A percentile compares a stretch with the other conserved stretches of the same genome.
phyloP scores from a whole-genome alignment of 2,329 filamentous ascomycete genomes.

The Ophiostoma angusticollis region DNA sequence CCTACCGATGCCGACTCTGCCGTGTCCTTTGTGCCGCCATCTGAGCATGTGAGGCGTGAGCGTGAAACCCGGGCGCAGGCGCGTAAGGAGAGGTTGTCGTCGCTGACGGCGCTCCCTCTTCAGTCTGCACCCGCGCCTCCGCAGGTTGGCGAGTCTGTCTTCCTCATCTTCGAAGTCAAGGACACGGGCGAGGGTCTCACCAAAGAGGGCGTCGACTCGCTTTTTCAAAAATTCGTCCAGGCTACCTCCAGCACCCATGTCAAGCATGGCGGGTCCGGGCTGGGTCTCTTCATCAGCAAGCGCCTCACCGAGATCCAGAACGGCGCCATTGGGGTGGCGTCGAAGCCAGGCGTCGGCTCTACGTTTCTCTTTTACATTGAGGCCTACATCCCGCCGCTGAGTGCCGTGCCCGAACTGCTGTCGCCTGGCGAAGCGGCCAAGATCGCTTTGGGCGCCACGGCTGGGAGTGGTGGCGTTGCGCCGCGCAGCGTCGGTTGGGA shows the following conservation, averaged over 20 bases:
- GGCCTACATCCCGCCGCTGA: constrained; percentile 32
- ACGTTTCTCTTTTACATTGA: constrained; percentile 67
- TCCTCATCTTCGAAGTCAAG: constrained; percentile 58
- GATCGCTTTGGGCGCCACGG: constrained; percentile 2
- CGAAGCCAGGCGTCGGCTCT: constrained; percentile 55
- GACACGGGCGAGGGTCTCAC: constrained; percentile 67
- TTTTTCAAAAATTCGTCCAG: constrained; percentile 72
- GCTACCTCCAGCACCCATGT: constrained; percentile 64
- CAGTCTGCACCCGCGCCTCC: not conserved
- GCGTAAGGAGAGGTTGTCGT: too few species aligned
- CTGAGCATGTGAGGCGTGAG: too few species aligned
- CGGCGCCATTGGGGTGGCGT: constrained; percentile 63
- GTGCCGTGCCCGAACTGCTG: constrained; percentile 27
- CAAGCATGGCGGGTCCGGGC: constrained; percentile 65
- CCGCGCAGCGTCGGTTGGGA: not conserved
- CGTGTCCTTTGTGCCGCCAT: constrained; percentile 52
- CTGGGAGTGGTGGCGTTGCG: not conserved
- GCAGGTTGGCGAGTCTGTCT: constrained; percentile 36
- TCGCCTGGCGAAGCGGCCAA: constrained; percentile 10
- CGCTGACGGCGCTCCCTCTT: not conserved
- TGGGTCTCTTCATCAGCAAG: constrained; percentile 68
- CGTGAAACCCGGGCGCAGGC: too few species aligned
- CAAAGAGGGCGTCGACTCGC: constrained; percentile 55
- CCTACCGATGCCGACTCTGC: constrained; percentile 29
- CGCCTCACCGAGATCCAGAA: constrained; percentile 71